Percentiles rank a stretch among this genome's conserved stretches.
phyloP scores from a whole-genome alignment of 164 flowering plant species.

The Cinnamomum chago region DNA sequence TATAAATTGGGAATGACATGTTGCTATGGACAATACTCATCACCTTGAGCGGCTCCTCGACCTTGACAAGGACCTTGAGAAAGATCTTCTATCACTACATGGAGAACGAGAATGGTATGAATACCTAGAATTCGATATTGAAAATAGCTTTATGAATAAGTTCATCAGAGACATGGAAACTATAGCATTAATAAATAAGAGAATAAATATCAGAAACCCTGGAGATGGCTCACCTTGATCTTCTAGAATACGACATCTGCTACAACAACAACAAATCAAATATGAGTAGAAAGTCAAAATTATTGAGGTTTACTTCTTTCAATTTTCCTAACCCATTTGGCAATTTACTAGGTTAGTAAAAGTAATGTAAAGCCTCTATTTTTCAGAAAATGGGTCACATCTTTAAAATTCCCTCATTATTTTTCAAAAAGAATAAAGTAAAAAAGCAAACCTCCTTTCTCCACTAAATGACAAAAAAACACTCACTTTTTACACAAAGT shows the following conservation, averaged over 20 bases:
- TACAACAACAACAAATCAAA: not conserved
- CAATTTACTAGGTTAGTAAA: no score
- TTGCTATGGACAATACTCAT: not conserved
- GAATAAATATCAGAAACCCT: no score
- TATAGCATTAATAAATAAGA: not conserved
- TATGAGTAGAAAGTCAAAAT: not conserved
- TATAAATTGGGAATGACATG: not conserved
- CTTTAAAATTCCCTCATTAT: no score
- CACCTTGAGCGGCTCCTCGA: slow-evolving; percentile 68
- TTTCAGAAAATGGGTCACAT: no score
- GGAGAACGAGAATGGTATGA: slow-evolving; percentile 28
- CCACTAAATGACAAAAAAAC: no score
- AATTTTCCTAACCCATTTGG: no score
- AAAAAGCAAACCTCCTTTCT: no score
- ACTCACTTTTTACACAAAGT: no score
- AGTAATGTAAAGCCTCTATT: no score
- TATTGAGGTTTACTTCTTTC: no score
- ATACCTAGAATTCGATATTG: slow-evolving; percentile 21
- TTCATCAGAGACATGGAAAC: not conserved
- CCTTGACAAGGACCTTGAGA: slow-evolving; percentile 38
- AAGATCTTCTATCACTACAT: slow-evolving; percentile 45
- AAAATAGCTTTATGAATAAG: not conserved
- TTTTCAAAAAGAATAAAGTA: no score
- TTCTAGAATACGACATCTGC: slow-evolving; percentile 83
- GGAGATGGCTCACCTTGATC: slow-evolving; percentile 48